Evolutionary conservation across 176 grass and related monocot genomes (phyloP), one percentile per base, ranked within the genome.

Genomic region (Olyra latifolia): DNA sequence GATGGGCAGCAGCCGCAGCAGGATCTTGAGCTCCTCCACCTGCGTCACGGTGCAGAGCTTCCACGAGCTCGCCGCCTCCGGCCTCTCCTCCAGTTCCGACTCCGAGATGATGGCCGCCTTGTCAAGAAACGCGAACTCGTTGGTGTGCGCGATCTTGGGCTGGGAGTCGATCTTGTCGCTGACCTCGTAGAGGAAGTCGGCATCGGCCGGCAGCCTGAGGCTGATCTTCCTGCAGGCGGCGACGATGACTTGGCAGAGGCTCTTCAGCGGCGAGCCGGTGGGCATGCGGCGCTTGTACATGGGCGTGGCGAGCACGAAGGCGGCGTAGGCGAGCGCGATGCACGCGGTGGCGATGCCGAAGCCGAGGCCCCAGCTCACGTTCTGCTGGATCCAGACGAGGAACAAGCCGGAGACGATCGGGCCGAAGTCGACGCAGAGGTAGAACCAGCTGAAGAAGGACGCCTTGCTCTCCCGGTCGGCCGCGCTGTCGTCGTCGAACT

Each of bases 21-120:
- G 75, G 62, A 92, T 92, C 87, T 92, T 95, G 69, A 90, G 77
- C 81, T 97, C 88, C 87, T 97, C 94, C 15, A 97, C 91, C 90
- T 97, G 94, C 47, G 91, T 97, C 75, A 97, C 81, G 44, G 91
- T 93, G 70, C 94, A 97, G 0, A 89, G 82, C 66, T 66, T 48
- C 88, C 88, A 89, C 4, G 84, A 42, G 8, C 56, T 89, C 10
- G 62, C 43, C 19, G n/a, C 82, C 80, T 65, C 53, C 28, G 44
- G n/a, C 10, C 46, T 54, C 48, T 80, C 82, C 81, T 75, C 85
- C 57, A 84, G 42, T 40, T 90, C 90, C 1, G 83, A 87, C 44
- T 82, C 81, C 17, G 78, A 78, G 54, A 92, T 48, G 43, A 82
- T 52, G 30, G 87, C 84, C 44, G 92, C 92, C 86, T 92, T 92